A percentile compares a stretch with the other conserved stretches of the same genome.
These are phyloP conservation scores for Erodium texanum DNA, from an alignment of 441 rosid genomes.

Conservation along the genomic window DNA sequence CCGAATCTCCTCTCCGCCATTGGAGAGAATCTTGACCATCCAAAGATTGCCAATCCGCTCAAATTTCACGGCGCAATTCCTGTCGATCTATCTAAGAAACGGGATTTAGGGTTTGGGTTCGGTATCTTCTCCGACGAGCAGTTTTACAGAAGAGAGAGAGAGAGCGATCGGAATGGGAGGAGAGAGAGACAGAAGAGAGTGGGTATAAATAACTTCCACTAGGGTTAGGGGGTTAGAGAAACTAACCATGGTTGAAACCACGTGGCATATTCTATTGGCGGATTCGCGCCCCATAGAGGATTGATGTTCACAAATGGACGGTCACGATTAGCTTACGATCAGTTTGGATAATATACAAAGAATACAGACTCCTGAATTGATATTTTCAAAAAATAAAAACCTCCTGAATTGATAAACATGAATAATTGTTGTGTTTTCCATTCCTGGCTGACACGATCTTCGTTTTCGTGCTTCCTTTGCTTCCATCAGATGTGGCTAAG, in stretches of 20 bases:
- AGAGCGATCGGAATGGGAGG: too few relatives aligned
- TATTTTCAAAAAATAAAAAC: too few relatives aligned
- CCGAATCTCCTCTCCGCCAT: slow-evolving; percentile 32
- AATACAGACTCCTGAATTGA: too few relatives aligned
- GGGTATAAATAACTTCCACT: not conserved
- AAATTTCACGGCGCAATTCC: too few relatives aligned
- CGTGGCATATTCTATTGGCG: not conserved
- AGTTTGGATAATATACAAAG: too few relatives aligned
- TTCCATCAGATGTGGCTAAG: too few relatives aligned
- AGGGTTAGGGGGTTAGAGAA: not conserved
- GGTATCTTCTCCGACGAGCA: too few relatives aligned
- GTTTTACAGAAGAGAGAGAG: not conserved
- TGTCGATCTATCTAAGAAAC: slow-evolving; percentile 7
- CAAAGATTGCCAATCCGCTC: slow-evolving; percentile 9
- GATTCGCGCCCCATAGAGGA: not conserved
- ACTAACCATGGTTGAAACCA: not conserved
- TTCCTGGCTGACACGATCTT: too few relatives aligned
- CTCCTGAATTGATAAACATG: too few relatives aligned
- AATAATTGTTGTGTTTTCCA: too few relatives aligned
- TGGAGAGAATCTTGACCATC: slow-evolving; percentile 23
- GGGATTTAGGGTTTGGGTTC: not conserved
- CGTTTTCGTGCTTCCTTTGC: too few relatives aligned
- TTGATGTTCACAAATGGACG: not conserved
- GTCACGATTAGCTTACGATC: not conserved
- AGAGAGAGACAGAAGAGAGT: not conserved